phyloP scores from a whole-genome alignment of 108 stramenopile genomes.

The Nannochloropsis oceanica region DNA sequence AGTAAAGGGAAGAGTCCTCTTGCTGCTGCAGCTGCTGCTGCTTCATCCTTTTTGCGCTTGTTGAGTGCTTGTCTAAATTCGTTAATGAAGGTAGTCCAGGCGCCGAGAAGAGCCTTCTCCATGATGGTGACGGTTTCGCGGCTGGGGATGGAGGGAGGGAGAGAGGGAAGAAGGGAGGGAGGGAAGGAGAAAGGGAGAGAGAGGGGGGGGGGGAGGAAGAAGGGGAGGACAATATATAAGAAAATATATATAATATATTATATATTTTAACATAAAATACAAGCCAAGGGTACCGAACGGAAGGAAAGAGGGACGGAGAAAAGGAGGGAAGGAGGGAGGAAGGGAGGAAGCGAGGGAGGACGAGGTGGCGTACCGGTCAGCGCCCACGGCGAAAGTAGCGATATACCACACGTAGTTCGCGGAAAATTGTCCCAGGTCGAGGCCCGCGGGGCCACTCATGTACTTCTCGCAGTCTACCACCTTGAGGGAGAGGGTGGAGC shows the following conservation, averaged over 20 bases:
- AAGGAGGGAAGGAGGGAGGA: not conserved
- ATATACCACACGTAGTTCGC: not conserved
- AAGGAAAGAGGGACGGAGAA: no score
- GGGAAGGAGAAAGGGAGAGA: no score
- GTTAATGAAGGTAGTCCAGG: not conserved
- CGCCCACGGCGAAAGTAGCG: not conserved
- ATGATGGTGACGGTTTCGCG: not conserved
- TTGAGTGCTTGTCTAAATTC: not conserved
- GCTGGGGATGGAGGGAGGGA: not conserved
- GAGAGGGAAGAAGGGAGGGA: no score
- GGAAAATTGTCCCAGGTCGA: not conserved
- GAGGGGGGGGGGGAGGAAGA: no score
- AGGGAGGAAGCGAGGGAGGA: not conserved
- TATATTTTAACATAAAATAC: no score
- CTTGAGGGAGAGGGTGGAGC: not conserved
- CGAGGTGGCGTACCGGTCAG: not conserved
- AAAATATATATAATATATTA: no score
- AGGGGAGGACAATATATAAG: no score
- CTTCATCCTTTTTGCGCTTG: not conserved
- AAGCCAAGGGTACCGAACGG: no score
- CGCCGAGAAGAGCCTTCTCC: not conserved
- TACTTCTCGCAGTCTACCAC: not conserved
- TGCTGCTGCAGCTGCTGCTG: not conserved
- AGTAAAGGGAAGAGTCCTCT: not conserved
- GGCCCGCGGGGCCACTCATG: not conserved